Evolutionary conservation across 2,329 filamentous ascomycete species (phyloP), one percentile per base, ranked within the genome.

Genomic region (Aaosphaeria pasadenensis): DNA sequence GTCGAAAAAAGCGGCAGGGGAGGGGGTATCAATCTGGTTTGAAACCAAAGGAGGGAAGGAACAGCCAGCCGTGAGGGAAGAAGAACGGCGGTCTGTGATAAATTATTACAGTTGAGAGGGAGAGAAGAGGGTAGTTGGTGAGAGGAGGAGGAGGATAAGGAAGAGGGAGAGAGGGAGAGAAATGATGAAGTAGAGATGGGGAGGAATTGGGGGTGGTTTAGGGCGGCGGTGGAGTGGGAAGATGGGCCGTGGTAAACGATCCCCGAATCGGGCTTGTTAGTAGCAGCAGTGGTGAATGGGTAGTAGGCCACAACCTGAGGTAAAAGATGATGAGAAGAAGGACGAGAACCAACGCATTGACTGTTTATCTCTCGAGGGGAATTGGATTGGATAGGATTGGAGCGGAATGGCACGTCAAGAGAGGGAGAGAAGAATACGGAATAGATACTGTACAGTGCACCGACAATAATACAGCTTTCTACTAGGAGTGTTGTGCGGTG

Each of bases 321-420:
- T 24, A 9, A 45, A 50, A 51, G 55, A 46, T 38, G 46, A 36
- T 45, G 52, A 45, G 35, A 57, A 50, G 54, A 49, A 45, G 39
- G 39, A 38, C n/a, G 46, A 38, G 39, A 50, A 47, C 56, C 64
- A 62, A 63, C 58, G 60, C 65, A 66, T 64, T 60, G 59, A 58
- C 58, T 55, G 59, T 56, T 58, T 63, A 64, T 66, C 57, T 52
- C 55, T 60, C 52, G 55, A 50, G 33, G 55, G 45, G 51, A 53
- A 57, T 46, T 56, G 53, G 17, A 24, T 24, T 24, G 17, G 17
- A 24, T 24, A 24, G 17, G 17, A 24, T 24, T 24, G 17, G 17
- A 24, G 17, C 17, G 17, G 17, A 24, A 24, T 24, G 17, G 17
- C 17, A 24, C 17, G 17, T 24, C 17, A 24, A 51, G 54, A 52